A percentile compares a stretch with the other conserved stretches of the same genome.
These are phyloP conservation scores for Ophiobolus disseminans DNA, from an alignment of 2,329 filamentous ascomycete genomes.

Conservation along the genomic window DNA sequence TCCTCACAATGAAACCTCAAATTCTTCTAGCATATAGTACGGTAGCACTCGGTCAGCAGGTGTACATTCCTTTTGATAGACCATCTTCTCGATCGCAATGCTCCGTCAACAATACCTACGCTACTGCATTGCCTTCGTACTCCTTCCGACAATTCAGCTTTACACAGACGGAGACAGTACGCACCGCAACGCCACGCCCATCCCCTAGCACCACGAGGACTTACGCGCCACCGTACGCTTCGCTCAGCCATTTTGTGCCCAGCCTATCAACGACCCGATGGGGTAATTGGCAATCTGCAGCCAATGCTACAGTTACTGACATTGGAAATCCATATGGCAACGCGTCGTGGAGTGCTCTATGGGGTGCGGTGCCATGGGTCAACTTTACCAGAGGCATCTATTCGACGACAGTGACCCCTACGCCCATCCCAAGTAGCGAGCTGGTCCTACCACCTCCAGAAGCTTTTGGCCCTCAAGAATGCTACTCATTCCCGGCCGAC, in stretches of 20 bases:
- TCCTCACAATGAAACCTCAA: constrained; percentile 20
- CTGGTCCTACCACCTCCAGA: constrained; percentile 63
- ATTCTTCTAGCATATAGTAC: constrained; percentile 12
- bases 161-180: constrained; percentile 50
- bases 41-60: constrained; percentile 40
- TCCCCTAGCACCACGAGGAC: constrained; percentile 41
- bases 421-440: constrained; percentile 61
- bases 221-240: constrained; percentile 47
- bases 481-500: constrained; percentile 58
- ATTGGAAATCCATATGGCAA: constrained; percentile 47
- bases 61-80: constrained; percentile 43
- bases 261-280: constrained; percentile 50
- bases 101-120: constrained; percentile 28
- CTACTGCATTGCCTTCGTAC: constrained; percentile 38
- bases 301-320: constrained; percentile 46
- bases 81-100: constrained; percentile 39
- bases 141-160: constrained; percentile 44
- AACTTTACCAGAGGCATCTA: constrained; percentile 52
- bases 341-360: constrained; percentile 50
- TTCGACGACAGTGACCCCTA: constrained; percentile 62
- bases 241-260: constrained; percentile 45
- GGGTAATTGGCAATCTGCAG: constrained; percentile 51
- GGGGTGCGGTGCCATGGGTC: constrained; percentile 42
- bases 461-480: constrained; percentile 58
- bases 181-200: constrained; percentile 47